A percentile compares a stretch with the other conserved stretches of the same genome.
phyloP scores from a whole-genome alignment of 441 rosid genomes.

The Theobroma grandiflorum region DNA sequence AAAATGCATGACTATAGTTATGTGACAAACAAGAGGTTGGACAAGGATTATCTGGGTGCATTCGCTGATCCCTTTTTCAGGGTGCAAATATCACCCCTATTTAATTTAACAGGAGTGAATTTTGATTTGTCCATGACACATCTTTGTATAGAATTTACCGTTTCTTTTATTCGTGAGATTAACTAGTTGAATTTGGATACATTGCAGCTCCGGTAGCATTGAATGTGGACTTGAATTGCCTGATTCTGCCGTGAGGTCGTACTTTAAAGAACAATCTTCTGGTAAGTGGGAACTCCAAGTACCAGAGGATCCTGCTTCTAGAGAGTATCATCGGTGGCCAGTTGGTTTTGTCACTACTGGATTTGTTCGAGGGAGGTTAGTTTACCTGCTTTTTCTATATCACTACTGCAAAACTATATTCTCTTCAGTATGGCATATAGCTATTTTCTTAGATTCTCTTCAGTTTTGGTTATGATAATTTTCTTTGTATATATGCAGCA shows the following conservation, averaged over 20 bases:
- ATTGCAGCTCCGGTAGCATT: constrained; percentile 53
- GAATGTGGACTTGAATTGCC: constrained; percentile 61
- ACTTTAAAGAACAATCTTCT: constrained; percentile 61
- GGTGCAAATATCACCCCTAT: not conserved
- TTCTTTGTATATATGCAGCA: constrained; percentile 50
- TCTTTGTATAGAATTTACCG: not conserved
- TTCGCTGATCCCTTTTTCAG: not conserved
- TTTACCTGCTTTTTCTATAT: constrained; percentile 17
- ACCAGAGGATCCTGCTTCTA: constrained; percentile 53
- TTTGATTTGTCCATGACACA: not conserved
- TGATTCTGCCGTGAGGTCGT: constrained; percentile 57
- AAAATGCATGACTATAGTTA: not conserved
- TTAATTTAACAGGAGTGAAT: not conserved
- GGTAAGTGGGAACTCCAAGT: constrained; percentile 77
- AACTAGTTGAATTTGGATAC: constrained; percentile 17
- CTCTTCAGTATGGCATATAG: not conserved
- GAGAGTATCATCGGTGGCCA: constrained; percentile 66
- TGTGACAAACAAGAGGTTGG: not conserved
- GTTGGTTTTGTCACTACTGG: constrained; percentile 91
- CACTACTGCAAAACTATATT: not conserved
- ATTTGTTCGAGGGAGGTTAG: constrained; percentile 84
- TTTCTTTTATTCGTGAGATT: not conserved
- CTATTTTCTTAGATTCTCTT: not conserved
- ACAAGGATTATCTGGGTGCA: not conserved
- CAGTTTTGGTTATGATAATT: not conserved